Evolutionary conservation across 177 flowering plant genomes (phyloP).

Genomic region (Vitis hybrid): DNA sequence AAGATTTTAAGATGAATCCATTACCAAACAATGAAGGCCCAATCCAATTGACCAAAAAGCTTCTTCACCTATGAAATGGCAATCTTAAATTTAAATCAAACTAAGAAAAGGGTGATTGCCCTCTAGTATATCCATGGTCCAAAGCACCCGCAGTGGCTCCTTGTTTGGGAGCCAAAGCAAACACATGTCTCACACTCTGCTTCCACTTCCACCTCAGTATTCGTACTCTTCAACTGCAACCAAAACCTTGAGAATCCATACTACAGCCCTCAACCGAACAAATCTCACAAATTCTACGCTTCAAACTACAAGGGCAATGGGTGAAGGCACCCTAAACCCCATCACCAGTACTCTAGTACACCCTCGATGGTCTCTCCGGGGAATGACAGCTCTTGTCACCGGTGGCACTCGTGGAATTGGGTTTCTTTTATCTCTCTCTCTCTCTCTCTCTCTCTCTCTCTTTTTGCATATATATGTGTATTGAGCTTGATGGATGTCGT

Average conservation of each 20-base stretch:
- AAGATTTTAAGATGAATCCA: no score
- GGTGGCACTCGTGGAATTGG: conserved; percentile 70
- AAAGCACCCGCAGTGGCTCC: no score
- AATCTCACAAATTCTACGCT: background rate
- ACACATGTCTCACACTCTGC: no score
- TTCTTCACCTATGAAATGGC: no score
- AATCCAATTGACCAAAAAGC: no score
- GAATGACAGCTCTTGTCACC: conserved; percentile 62
- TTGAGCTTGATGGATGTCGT: background rate
- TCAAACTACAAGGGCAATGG: background rate
- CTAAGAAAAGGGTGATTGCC: no score
- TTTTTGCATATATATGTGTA: background rate
- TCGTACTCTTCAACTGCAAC: no score
- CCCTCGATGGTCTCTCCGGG: conserved; percentile 55
- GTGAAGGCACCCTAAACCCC: background rate
- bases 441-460: background rate
- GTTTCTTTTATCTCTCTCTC: conserved; percentile 17
- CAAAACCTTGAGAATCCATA: background rate
- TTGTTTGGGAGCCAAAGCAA: no score
- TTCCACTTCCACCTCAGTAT: no score
- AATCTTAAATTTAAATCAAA: no score
- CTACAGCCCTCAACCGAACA: background rate
- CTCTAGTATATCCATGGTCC: no score
- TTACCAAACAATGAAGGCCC: no score
- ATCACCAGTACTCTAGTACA: background rate